Conservation (phyloP, 192 early-diverging fungal species). For the Umbelopsis sp. region DNA sequence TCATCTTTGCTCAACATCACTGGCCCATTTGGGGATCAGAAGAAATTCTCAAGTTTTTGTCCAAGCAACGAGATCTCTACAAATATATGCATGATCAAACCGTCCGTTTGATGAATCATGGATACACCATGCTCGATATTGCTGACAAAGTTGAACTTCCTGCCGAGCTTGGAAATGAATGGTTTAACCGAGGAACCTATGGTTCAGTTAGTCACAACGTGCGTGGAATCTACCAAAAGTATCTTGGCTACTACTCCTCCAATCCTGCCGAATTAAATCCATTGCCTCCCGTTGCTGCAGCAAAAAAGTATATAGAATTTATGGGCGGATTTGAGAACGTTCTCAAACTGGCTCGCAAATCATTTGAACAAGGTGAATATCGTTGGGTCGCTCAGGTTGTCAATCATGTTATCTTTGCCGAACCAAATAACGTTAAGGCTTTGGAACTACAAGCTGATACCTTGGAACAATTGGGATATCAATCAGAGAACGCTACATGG, state of each 20-base stretch:
- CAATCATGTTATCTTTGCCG: constrained; percentile 5
- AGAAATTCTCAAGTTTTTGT: constrained; percentile 1
- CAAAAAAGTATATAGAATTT: constrained; percentile 1
- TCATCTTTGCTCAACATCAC: constrained; percentile 9
- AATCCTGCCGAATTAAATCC: constrained; percentile 10
- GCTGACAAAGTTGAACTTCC: background rate
- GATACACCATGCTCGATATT: background rate
- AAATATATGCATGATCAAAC: constrained; percentile 14
- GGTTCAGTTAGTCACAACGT: constrained; percentile 2
- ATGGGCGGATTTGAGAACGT: constrained; percentile 4
- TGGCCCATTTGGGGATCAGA: constrained; percentile 1
- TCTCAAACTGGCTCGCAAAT: background rate
- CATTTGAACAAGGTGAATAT: background rate
- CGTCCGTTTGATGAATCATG: background rate
- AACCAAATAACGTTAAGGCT: background rate
- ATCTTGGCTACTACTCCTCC: constrained; percentile 15
- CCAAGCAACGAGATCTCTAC: constrained; percentile 11
- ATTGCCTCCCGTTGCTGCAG: background rate
- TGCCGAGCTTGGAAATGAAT: background rate
- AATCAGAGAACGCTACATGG: background rate
- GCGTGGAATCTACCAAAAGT: constrained; percentile 7
- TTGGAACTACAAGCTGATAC: background rate
- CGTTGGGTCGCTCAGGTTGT: constrained; percentile 9
- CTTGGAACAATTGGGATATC: background rate
- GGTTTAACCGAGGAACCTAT: constrained; percentile 3